These are phyloP conservation scores for Acer saccharum DNA, from an alignment of 345 rosid genomes.

Conservation along the genomic window DNA sequence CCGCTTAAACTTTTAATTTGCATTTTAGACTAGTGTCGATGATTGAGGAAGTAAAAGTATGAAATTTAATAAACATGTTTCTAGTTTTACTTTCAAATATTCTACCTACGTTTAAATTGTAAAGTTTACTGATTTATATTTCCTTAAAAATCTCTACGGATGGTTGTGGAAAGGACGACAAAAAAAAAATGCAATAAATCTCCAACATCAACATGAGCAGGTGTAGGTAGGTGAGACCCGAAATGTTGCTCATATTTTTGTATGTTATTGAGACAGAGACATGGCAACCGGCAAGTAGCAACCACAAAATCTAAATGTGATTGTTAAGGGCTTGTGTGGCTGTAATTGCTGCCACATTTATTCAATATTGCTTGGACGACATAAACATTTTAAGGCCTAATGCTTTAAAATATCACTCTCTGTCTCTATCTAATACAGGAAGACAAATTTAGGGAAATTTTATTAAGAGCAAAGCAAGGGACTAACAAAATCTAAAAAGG, in stretches of 20 bases:
- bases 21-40: no score
- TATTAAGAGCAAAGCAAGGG: not conserved
- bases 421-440: no score
- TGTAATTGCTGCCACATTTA: constrained; percentile 9
- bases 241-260: not conserved
- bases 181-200: not conserved
- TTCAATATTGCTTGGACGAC: not conserved
- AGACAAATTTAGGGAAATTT: not conserved
- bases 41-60: not conserved
- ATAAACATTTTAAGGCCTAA: not conserved
- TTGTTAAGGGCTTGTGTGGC: constrained; percentile 10
- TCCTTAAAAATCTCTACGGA: not conserved
- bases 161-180: not conserved
- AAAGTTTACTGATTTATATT: not conserved
- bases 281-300: not conserved
- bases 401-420: constrained; percentile 11
- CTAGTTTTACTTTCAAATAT: not conserved
- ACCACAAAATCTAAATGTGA: not conserved
- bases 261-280: constrained; percentile 5
- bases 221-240: no score
- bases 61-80: not conserved
- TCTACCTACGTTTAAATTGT: not conserved
- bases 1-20: not conserved
- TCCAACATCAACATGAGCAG: not conserved
- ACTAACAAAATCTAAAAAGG: not conserved